Evolutionary conservation across 768 basidiomycete species (phyloP).

Genomic region (Mycena galopus): DNA sequence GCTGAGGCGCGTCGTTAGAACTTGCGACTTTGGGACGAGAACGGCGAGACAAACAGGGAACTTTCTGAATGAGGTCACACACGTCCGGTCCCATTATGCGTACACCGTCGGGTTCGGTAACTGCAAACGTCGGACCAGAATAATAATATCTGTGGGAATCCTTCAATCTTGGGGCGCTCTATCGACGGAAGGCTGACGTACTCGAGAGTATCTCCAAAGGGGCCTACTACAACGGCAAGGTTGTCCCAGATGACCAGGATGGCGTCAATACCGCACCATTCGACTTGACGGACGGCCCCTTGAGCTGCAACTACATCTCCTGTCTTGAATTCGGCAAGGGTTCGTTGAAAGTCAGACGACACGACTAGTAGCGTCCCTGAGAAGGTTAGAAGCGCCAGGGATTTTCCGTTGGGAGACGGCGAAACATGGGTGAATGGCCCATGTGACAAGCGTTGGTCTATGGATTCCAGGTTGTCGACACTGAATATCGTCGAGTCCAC

Average conservation of each 20-base stretch:
- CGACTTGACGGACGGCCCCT: conserved; percentile 76
- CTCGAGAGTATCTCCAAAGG: conserved; percentile 89
- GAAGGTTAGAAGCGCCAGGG: conserved; percentile 85
- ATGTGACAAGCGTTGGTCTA: conserved; percentile 89
- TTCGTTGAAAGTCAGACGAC: conserved; percentile 93
- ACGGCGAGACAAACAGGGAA: conserved; percentile 72
- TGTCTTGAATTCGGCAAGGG: conserved; percentile 89
- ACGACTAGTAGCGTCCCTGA: conserved; percentile 89
- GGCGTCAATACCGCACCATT: conserved; percentile 98
- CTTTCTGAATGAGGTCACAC: conserved; percentile 94
- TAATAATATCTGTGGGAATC: conserved; percentile 77
- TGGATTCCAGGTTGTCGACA: conserved; percentile 89
- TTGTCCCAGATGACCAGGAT: conserved; percentile 88
- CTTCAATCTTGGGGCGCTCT: conserved; percentile 24
- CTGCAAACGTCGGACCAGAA: conserved; percentile 76
- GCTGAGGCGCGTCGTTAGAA: conserved; percentile 55
- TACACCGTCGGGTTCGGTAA: conserved; percentile 92
- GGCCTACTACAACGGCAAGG: conserved; percentile 88
- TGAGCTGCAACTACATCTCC: conserved; percentile 64
- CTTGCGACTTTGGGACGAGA: background rate
- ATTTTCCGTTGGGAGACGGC: conserved; percentile 95
- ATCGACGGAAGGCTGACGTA: conserved; percentile 53
- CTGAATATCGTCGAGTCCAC: conserved; percentile 83
- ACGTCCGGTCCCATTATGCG: conserved; percentile 84
- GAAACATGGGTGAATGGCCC: conserved; percentile 92